Base-by-base conservation (phyloP, 345 rosid species). In the Citrus maxima region DNA sequence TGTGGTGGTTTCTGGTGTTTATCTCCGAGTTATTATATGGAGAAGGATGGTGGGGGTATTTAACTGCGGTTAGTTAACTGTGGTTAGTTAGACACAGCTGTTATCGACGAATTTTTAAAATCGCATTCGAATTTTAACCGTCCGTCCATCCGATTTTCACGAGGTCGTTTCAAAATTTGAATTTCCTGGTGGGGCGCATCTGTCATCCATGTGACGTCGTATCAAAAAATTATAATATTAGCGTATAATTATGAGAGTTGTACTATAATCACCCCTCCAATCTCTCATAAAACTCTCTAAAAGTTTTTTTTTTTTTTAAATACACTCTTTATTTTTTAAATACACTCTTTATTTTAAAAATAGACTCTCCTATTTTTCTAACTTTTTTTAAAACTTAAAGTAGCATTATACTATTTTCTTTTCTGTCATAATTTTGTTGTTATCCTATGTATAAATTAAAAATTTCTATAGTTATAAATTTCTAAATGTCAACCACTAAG, bases 21-120 rank as follows among this genome's bases (percentile, higher is more conserved):
- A 4, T 30, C 16, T n/a, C 14, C 22, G 30, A 49, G 14, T 13
- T 6, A 1, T 46, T 63, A 62, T 62, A 65, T 8, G 24, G 62
- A 4, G 2, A 5, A 40, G 71, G n/a, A 9, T 21, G 46, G n/a
- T 14, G 18, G 19, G 19, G 49, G 49, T 3, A n/a, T 66, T 76
- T 76, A 67, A 76, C 66, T 24, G 65, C 25, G 34, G 37, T 51
- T 16, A 54, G 72, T 34, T 54, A 64, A 75, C 62, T 58, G 51
- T 34, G 34, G 65, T 72, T 72, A 25, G 35, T 46, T 46, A 46
- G 51, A n/a, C 5, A 73, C n/a, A 58, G 77, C 75, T 34, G 9
- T n/a, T 5, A 0, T 10, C 22, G 16, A 10, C 38, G 6, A 4
- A 35, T 73, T 32, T 32, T 51, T 60, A 13, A 73, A 59, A 13